Conservation (phyloP, 2,329 filamentous ascomycete genomes). For the Xylaria digitata region DNA sequence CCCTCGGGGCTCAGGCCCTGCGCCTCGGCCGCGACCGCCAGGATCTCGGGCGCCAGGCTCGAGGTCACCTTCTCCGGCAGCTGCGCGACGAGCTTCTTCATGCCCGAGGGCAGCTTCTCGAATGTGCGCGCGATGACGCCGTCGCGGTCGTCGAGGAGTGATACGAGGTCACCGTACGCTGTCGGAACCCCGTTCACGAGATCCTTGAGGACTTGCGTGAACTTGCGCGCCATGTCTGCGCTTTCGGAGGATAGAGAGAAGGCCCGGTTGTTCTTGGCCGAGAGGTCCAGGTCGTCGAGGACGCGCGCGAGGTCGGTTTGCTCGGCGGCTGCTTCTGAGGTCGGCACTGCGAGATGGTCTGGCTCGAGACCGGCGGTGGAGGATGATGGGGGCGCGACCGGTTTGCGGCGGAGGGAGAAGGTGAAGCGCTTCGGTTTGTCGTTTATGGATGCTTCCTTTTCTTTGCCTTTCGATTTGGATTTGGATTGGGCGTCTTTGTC, state of each 20-base stretch:
- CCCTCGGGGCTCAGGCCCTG: conserved; percentile 66
- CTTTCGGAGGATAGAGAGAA: conserved; percentile 88
- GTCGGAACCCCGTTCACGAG: conserved; percentile 92
- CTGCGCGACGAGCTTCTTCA: conserved; percentile 87
- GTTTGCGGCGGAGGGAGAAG: conserved; percentile 50
- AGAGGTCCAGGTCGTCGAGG: conserved; percentile 85
- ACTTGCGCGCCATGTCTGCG: conserved; percentile 81
- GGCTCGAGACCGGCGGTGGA: conserved; percentile 53
- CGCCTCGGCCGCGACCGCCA: conserved; percentile 82
- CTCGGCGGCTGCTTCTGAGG: conserved; percentile 63
- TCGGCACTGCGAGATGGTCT: conserved; percentile 45
- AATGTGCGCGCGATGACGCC: conserved; percentile 69
- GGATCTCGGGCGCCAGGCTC: conserved; percentile 80
- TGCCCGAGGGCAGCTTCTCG: conserved; percentile 77
- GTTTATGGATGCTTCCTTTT: conserved; percentile 39
- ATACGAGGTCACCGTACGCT: conserved; percentile 86
- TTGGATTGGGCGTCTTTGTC: conserved; percentile 21
- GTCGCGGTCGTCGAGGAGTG: conserved; percentile 70
- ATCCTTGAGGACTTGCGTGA: conserved; percentile 92
- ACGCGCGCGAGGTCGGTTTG: conserved; percentile 78
- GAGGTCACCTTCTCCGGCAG: conserved; percentile 84
- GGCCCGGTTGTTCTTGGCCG: conserved; percentile 85
- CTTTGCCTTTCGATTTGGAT: conserved; percentile 51
- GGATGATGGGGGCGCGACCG: conserved; percentile 33
- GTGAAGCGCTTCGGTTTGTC: conserved; percentile 53